Evolutionary conservation across 305 asterid species (phyloP), one percentile per base, ranked within the genome.

Genomic region (Fraxinus floribunda): DNA sequence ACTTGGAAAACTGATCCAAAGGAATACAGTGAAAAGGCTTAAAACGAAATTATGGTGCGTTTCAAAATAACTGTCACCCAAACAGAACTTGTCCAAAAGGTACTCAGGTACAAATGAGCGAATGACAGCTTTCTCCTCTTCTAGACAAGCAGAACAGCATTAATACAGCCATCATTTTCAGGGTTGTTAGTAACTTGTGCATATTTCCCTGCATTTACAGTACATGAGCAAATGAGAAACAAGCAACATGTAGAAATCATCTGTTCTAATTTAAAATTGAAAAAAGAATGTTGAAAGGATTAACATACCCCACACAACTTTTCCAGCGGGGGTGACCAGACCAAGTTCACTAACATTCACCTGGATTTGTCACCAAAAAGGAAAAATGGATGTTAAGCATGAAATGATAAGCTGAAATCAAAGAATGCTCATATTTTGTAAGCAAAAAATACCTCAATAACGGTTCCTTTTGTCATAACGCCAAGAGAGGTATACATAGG

Each of bases 181-280:
- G 99, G 99, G 87, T 95, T 94, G 83, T 95, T 95, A 0, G 98
- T 95, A 83, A 95, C 98, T 84, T 95, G 99, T 0, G 98, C 98
- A 82, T 95, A 94, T 75, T 95, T 95, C 46, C 99, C 99, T 94
- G 97, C 91, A 88, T 77, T 52, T 1, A 35, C 70, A 79, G 79
- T 55, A 46, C 66, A 82, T 73, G 11, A 83, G 9, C 80, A 78
- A 6, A 72, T 35, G 66, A 46, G 83, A 44, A 24, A n/a, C 46
- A 64, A 9, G 22, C 20, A 36, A 24, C 16, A 22, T 15, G 5
- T 18, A 32, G 79, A 29, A 16, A 18, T 36, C 7, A 13, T n/a
- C 29, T 38, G 46, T 41, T 22, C 11, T 9, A 64, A 26, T 64
- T 24, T 66, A 26, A 62, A 62, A 22, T 22, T 10, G 52, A 11